phyloP scores from a whole-genome alignment of 345 rosid genomes.

The Eucalyptus decipiens region DNA sequence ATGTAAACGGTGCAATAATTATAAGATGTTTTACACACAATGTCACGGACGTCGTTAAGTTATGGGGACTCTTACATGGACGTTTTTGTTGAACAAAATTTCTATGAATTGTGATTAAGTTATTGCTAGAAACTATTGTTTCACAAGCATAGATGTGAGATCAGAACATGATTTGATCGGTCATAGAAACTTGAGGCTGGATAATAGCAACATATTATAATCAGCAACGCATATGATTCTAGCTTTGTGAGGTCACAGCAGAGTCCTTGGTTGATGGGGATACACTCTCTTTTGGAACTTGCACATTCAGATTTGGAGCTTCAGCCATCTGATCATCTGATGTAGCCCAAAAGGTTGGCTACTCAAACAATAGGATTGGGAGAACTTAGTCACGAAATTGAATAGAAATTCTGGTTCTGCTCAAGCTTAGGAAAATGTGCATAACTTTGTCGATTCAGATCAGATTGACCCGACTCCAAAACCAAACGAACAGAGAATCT shows the following conservation, averaged over 20 bases:
- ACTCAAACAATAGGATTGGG: too few relatives aligned
- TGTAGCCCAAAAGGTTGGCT: too few relatives aligned
- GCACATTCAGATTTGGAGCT: conserved; percentile 2
- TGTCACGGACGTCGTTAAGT: background rate
- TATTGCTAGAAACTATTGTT: background rate
- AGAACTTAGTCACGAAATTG: too few relatives aligned
- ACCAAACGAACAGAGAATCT: too few relatives aligned
- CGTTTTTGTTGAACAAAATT: background rate
- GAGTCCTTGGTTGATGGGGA: background rate
- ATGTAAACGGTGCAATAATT: background rate
- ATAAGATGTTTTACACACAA: background rate
- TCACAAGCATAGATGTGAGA: background rate
- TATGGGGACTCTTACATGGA: background rate
- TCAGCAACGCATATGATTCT: background rate
- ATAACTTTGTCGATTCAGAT: too few relatives aligned
- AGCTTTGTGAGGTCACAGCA: background rate
- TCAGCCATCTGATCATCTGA: conserved; percentile 3
- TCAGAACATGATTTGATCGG: background rate
- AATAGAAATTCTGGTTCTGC: too few relatives aligned
- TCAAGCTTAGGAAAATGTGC: too few relatives aligned
- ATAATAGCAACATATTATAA: background rate
- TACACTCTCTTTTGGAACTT: conserved; percentile 2
- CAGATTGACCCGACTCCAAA: too few relatives aligned
- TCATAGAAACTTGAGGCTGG: background rate
- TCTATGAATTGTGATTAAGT: background rate